Conservation (phyloP, 169 alveolate species). For the Eimeria necatrix region DNA sequence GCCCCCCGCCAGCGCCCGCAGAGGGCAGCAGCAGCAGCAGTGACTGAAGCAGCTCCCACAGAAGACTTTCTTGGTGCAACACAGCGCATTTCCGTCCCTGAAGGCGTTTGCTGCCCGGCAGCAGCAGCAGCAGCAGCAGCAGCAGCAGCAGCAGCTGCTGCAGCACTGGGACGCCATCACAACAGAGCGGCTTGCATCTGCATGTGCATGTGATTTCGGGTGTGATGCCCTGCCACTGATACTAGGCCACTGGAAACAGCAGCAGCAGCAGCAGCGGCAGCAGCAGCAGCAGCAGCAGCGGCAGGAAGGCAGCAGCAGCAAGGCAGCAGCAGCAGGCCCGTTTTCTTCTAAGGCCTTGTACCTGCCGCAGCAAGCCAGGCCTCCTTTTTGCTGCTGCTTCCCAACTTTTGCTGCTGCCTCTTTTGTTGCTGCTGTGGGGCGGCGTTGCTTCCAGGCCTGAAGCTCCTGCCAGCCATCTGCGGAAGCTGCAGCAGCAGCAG, state of each 20-base stretch:
- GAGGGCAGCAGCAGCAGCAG: conserved; percentile 51
- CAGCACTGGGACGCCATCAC: not conserved
- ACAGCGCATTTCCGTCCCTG: not conserved
- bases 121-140: conserved; percentile 19
- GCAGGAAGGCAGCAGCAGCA: conserved; percentile 6
- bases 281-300: conserved; percentile 65
- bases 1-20: not conserved
- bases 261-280: conserved; percentile 23
- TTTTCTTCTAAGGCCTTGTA: not conserved
- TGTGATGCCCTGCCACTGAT: conserved; percentile 12
- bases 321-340: not conserved
- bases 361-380: not conserved
- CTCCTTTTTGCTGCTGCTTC: too few relatives aligned
- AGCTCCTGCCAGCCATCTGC: not conserved
- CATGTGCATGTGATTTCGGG: not conserved
- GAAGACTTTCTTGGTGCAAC: not conserved
- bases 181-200: not conserved
- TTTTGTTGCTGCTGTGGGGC: not conserved
- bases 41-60: conserved; percentile 22
- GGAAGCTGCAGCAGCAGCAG: conserved; percentile 38
- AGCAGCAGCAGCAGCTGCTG: conserved; percentile 11
- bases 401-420: not conserved
- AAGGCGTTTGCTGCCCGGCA: not conserved
- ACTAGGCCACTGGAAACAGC: not conserved
- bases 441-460: not conserved